Conservation (phyloP, 306 rosid species). For the Corylus heterophylla region DNA sequence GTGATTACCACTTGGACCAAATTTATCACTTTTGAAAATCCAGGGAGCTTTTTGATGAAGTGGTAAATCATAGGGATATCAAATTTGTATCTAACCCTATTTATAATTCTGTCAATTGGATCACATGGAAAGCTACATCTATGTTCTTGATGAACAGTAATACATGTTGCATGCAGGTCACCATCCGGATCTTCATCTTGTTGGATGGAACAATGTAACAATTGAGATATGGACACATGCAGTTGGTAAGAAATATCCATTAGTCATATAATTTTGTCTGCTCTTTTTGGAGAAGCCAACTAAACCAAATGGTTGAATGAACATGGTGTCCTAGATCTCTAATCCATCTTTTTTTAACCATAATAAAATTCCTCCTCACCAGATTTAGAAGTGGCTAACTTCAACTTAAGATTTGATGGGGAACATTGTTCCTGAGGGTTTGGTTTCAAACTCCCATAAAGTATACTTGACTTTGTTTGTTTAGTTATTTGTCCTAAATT, state of each 20-base stretch:
- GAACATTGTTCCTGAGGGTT: neutral
- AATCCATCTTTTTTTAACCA: neutral
- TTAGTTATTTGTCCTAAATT: neutral
- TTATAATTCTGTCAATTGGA: neutral
- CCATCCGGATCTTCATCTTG: slow-evolving; percentile 97
- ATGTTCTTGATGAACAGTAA: neutral
- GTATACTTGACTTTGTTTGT: neutral
- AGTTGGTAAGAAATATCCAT: slow-evolving; percentile 51
- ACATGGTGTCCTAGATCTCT: neutral
- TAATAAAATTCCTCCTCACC: neutral
- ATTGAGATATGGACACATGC: slow-evolving; percentile 89
- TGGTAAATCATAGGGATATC: too few species aligned
- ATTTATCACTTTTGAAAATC: too few species aligned
- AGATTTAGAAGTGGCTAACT: neutral
- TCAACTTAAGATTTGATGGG: neutral
- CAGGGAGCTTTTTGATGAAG: too few species aligned
- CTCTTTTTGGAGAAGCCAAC: neutral
- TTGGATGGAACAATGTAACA: slow-evolving; percentile 80
- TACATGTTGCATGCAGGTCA: slow-evolving; percentile 51
- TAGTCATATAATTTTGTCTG: neutral
- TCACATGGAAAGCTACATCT: neutral
- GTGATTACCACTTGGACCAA: too few species aligned
- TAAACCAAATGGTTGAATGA: neutral
- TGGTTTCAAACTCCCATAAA: neutral
- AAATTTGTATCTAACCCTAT: neutral